These are phyloP conservation scores for Fagopyrum homotropicum DNA, from an alignment of 148 eudicot genomes.

Conservation along the genomic window DNA sequence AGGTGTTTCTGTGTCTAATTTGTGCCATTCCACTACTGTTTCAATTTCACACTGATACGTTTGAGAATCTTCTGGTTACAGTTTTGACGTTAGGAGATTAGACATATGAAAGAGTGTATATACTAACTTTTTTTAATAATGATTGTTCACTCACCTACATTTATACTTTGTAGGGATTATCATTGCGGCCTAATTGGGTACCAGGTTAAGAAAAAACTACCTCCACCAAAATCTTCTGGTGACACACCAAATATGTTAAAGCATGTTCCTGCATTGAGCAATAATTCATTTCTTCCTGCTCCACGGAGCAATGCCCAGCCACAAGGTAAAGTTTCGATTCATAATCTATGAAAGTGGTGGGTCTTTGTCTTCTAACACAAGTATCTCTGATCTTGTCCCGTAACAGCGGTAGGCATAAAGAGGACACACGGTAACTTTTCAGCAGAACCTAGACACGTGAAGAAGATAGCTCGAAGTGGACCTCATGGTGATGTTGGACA, in stretches of 20 bases:
- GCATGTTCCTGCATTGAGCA: slow-evolving; percentile 25
- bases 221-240: slow-evolving; percentile 25
- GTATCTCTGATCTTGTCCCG: not conserved
- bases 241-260: slow-evolving; percentile 17
- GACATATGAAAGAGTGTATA: not conserved
- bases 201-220: slow-evolving; percentile 31
- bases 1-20: slow-evolving; percentile 2
- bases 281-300: slow-evolving; percentile 19
- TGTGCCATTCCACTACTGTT: not conserved
- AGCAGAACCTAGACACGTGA: slow-evolving; percentile 31
- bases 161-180: slow-evolving; percentile 49
- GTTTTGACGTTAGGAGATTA: not conserved
- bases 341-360: slow-evolving; percentile 2
- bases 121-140: not conserved
- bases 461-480: slow-evolving; percentile 18
- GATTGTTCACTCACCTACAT: slow-evolving; percentile 8
- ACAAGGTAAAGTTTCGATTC: slow-evolving; percentile 16
- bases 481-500: slow-evolving; percentile 15
- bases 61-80: not conserved
- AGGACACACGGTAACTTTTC: slow-evolving; percentile 30
- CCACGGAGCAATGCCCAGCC: slow-evolving; percentile 16
- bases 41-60: not conserved
- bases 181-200: slow-evolving; percentile 86
- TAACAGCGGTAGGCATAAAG: slow-evolving; percentile 28
- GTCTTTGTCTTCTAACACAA: not conserved